A percentile compares a stretch with the other conserved stretches of the same genome.
These are phyloP conservation scores for Chrysanthemum lavandulifolium DNA, from an alignment of 129 eudicot species.

Conservation along the genomic window DNA sequence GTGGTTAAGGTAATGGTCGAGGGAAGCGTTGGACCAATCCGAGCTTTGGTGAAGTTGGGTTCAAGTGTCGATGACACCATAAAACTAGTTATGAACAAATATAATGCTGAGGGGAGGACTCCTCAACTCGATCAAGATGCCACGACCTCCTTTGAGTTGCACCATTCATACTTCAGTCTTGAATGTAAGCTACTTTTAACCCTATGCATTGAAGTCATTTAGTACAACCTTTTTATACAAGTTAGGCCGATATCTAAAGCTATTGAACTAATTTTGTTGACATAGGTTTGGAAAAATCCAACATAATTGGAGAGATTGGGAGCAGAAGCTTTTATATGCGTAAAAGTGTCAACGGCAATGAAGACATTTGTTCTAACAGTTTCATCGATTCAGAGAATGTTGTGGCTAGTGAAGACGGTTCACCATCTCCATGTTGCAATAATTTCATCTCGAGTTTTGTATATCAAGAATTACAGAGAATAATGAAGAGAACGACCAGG, in stretches of 20 bases:
- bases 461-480: background rate
- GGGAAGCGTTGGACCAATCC: conserved; percentile 81
- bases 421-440: conserved; percentile 16
- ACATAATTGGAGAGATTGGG: conserved; percentile 71
- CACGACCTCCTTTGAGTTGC: conserved; percentile 54
- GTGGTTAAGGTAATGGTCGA: conserved; percentile 75
- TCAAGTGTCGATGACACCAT: conserved; percentile 76
- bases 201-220: background rate
- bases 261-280: background rate
- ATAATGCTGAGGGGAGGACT: conserved; percentile 65
- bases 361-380: background rate
- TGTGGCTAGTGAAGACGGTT: background rate
- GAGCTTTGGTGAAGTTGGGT: conserved; percentile 73
- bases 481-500: too few relatives aligned
- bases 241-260: too few relatives aligned
- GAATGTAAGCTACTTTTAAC: conserved; percentile 38
- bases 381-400: conserved; percentile 16
- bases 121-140: conserved; percentile 51
- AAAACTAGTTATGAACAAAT: conserved; percentile 58
- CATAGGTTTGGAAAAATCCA: conserved; percentile 62
- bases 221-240: background rate
- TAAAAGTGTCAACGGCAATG: conserved; percentile 26
- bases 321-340: conserved; percentile 84
- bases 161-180: conserved; percentile 70
- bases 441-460: conserved; percentile 29